Base-by-base conservation (phyloP, 129 eudicot species). In the Lactuca sativa region DNA sequence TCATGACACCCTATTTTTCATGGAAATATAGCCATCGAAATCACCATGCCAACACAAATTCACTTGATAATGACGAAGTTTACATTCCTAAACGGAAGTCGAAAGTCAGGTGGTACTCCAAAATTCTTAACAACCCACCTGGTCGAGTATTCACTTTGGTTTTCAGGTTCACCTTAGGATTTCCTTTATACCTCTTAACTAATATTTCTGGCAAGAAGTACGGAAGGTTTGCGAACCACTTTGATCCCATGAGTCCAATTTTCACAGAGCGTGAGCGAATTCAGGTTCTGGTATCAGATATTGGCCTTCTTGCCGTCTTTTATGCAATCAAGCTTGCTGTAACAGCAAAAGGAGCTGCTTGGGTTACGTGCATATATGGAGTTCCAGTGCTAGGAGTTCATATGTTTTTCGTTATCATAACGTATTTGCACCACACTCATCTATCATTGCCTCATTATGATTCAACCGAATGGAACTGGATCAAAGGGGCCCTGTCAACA, bases 371-470 rank as follows among this genome's bases (percentile, higher is more conserved):
- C 33, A 25, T 25, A 25, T 25, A 25, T 25, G 30, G 30, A 0
- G 30, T 25, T 25, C 30, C 30, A 2, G 30, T 62, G 32, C 16
- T 67, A 14, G 72, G 59, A 0, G 72, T 67, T 0, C 59, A 67
- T 33, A 48, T 59, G 12, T 66, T 67, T 32, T 51, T 67, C 4
- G 72, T 67, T 11, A 4, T 52, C 3, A 67, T 67, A 15, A 67
- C 72, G 3, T 67, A 67, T n/a, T 53, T 67, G 72, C 72, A 67
- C 17, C 72, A 67, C 52, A 67, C 72, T 1, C 72, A 67, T 67
- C 72, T 67, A 15, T 67, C 72, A 0, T 33, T 67, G 52, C 33
- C 65, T 25, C 30, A 25, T 25, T 25, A 25, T 25, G 30, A 25
- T 25, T 25, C 30, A 25, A 25, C 30, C 30, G 30, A 25, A 1